These are phyloP conservation scores for Aspergillus neoniger DNA, from an alignment of 2,329 filamentous ascomycete species.

Conservation along the genomic window DNA sequence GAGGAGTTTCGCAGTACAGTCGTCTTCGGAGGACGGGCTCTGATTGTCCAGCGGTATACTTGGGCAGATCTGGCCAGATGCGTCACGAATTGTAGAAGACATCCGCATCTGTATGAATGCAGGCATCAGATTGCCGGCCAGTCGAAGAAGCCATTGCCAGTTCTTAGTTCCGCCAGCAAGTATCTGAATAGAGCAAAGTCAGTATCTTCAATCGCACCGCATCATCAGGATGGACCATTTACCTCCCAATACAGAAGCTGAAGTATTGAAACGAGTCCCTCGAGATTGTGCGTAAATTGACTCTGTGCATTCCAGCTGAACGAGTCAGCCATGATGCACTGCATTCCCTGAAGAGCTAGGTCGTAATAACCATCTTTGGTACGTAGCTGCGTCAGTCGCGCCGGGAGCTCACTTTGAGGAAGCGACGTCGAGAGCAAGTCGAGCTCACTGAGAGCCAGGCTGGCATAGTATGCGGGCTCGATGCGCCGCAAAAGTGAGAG, in stretches of 20 bases:
- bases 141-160: background rate
- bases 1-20: background rate
- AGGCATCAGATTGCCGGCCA: background rate
- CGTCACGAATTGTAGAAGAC: background rate
- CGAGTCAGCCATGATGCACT: background rate
- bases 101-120: background rate
- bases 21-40: background rate
- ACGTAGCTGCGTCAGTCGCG: background rate
- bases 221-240: background rate
- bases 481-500: background rate
- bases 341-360: background rate
- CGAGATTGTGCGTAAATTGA: background rate
- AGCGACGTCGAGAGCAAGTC: background rate
- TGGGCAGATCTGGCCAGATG: background rate
- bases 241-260: background rate
- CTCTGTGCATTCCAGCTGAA: background rate
- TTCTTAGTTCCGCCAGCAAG: background rate
- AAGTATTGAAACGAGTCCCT: background rate
- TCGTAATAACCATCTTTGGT: background rate
- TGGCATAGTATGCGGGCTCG: background rate
- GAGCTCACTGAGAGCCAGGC: slow-evolving; percentile 1
- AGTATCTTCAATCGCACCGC: background rate
- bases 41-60: background rate
- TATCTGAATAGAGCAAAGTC: background rate
- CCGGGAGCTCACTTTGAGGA: background rate